A percentile compares a stretch with the other conserved stretches of the same genome.
These are phyloP conservation scores for Balakata baccata DNA, from an alignment of 345 rosid species.

Conservation along the genomic window DNA sequence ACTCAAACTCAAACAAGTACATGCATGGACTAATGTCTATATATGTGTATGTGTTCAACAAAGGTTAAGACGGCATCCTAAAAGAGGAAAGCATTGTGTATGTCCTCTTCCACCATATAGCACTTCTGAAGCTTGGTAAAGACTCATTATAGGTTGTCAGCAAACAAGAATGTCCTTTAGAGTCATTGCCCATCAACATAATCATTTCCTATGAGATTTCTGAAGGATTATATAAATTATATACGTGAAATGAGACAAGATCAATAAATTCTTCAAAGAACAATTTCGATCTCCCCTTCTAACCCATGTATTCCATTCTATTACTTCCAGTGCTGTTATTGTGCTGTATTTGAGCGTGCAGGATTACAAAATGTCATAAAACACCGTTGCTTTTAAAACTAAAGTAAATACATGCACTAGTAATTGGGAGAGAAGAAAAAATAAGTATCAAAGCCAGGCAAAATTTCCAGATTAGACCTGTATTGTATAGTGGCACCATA, in stretches of 20 bases:
- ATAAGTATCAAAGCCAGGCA: not conserved
- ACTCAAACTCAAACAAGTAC: no score
- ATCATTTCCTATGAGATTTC: not conserved
- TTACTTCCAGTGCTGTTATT: not conserved
- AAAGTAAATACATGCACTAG: not conserved
- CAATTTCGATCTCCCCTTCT: not conserved
- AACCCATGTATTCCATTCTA: no score
- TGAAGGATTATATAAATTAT: not conserved
- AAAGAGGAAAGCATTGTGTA: not conserved
- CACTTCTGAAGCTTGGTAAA: not conserved
- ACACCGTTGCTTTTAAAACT: no score
- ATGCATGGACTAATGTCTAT: not conserved
- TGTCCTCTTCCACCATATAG: not conserved
- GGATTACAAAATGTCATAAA: not conserved
- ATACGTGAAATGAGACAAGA: not conserved
- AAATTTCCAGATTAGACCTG: not conserved
- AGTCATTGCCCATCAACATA: not conserved
- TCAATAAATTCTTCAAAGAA: not conserved
- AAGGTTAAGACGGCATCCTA: not conserved
- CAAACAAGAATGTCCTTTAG: not conserved
- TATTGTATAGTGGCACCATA: not conserved
- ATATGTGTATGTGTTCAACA: not conserved
- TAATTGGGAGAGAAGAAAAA: not conserved
- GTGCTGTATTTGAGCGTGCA: not conserved
- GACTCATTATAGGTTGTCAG: not conserved